phyloP scores from a whole-genome alignment of 2,329 filamentous ascomycete species.

The Diplocarpon mali region DNA sequence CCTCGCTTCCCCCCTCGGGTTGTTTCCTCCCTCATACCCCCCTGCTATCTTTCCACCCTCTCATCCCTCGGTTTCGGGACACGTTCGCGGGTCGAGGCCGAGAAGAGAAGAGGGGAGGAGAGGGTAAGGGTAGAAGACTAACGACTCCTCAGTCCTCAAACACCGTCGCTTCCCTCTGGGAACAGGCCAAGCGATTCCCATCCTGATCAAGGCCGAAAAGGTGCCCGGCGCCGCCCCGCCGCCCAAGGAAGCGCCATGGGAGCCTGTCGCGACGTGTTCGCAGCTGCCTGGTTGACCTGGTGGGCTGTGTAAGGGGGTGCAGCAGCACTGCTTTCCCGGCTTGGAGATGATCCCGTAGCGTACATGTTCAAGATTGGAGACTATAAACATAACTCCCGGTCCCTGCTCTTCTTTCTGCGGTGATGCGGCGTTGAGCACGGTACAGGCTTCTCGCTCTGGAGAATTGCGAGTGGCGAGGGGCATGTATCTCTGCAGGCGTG shows the following conservation, averaged over 20 bases:
- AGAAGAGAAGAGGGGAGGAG: too few species aligned
- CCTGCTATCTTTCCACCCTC: background rate
- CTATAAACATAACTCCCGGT: background rate
- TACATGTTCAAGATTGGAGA: background rate
- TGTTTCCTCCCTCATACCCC: background rate
- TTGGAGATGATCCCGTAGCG: too few species aligned
- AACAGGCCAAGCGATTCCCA: constrained; percentile 60
- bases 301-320: background rate
- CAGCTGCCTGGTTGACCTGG: constrained; percentile 27
- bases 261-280: constrained; percentile 33
- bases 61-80: too few species aligned
- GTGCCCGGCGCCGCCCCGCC: constrained; percentile 17
- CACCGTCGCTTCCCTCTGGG: constrained; percentile 50
- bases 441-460: too few species aligned
- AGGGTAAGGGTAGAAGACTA: background rate
- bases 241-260: constrained; percentile 22
- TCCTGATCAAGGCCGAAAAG: constrained; percentile 49
- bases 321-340: too few species aligned
- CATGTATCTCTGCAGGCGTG: too few species aligned
- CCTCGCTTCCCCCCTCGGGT: background rate
- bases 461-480: too few species aligned
- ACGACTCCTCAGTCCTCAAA: constrained; percentile 35
- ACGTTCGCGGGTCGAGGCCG: too few species aligned
- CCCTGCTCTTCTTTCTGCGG: background rate
- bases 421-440: too few species aligned